phyloP scores from a whole-genome alignment of 1,284 basidiomycete genomes.

The Vanrija pseudolonga region DNA sequence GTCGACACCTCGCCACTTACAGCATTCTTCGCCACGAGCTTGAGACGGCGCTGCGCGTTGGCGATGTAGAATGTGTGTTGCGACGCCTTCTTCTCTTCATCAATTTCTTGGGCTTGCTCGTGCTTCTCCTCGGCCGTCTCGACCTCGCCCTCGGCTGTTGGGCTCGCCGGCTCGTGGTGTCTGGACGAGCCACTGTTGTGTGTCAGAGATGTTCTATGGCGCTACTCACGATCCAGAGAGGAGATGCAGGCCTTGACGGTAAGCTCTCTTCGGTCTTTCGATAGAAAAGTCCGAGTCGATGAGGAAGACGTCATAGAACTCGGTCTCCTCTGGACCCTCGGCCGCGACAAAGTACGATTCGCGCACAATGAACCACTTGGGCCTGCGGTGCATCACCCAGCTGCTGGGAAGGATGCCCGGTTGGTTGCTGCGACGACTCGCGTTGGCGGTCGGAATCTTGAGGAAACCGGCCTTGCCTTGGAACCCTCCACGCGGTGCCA shows the following conservation, averaged over 20 bases:
- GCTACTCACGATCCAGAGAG: constrained; percentile 23
- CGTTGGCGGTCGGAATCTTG: constrained; percentile 51
- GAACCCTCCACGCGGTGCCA: constrained; percentile 76
- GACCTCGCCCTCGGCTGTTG: constrained; percentile 12
- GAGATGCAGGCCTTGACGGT: constrained; percentile 41
- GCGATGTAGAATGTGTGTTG: constrained; percentile 91
- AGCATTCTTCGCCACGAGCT: constrained; percentile 84
- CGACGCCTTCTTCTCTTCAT: constrained; percentile 36
- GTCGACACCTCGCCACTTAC: constrained; percentile 49
- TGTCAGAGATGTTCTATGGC: neutral
- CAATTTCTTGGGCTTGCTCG: constrained; percentile 24
- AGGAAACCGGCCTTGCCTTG: constrained; percentile 85
- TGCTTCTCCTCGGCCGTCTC: constrained; percentile 5
- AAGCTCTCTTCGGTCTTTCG: constrained; percentile 54
- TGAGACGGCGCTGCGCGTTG: constrained; percentile 85
- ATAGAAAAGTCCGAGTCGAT: constrained; percentile 88
- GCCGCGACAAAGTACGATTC: constrained; percentile 89
- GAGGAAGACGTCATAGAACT: constrained; percentile 89
- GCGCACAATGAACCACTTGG: constrained; percentile 88
- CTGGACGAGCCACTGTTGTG: neutral
- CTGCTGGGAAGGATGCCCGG: constrained; percentile 46
- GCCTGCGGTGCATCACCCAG: constrained; percentile 67
- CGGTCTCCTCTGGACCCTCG: constrained; percentile 76
- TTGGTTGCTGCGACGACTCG: constrained; percentile 52
- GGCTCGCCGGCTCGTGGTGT: neutral